Evolutionary conservation across 257 asterid genomes (phyloP), one percentile per base, ranked within the genome.

Genomic region (Cynanchum wilfordii): DNA sequence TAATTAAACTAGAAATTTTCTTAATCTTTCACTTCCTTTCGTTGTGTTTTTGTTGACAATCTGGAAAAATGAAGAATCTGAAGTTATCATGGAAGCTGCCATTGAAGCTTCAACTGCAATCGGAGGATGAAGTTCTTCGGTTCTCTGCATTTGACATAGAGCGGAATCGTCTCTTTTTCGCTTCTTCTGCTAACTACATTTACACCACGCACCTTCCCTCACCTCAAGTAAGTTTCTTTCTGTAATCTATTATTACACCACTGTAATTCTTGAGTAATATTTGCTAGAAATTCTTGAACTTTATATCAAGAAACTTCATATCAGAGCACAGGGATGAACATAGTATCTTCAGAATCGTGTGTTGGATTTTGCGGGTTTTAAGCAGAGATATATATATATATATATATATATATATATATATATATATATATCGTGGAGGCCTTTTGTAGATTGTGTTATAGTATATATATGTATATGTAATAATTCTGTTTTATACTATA

Each of bases 141-240:
- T 80, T 88, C 68, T 76, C 85, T 10, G 88, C 97, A 68, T 79
- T 94, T 70, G 98, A 94, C 75, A 80, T 92, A 63, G 99, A 94
- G 79, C 89, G 85, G 67, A 83, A 82, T 77, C 93, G 98, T 56
- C 83, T 94, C 73, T 90, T 88, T 78, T 92, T 87, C 73, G 85
- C 97, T 65, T 88, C 99, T 44, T 83, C 95, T 44, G 83, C 93
- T 72, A 86, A 87, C 70, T 72, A 77, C 83, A 81, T 92, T 15
- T 88, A 92, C 88, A 74, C 84, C 66, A 80, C 87, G 50, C 87
- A 62, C 25, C 79, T 89, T 66, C 86, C 85, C 69, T 82, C 90
- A 27, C 79, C 88, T 50, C 83, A 83, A 44, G 96, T 87, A 84
- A 77, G 50, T n/a, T 10, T 24, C 49, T 36, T 62, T 45, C 13